Evolutionary conservation across 768 basidiomycete genomes (phyloP), one percentile per base, ranked within the genome.

Genomic region (Dentipellis sp.): DNA sequence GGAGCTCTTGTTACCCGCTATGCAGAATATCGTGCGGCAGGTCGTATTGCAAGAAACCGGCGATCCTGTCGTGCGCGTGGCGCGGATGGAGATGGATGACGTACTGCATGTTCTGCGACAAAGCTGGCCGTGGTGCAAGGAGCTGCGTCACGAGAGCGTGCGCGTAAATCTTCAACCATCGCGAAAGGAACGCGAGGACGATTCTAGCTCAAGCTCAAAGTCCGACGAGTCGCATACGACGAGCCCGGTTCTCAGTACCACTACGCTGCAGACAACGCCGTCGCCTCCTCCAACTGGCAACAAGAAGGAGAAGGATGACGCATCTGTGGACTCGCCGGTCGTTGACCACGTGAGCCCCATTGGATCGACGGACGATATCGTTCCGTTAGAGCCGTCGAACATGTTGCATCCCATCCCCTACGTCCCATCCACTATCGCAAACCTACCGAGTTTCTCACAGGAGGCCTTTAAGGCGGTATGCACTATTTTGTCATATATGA

Each of bases 181-280:
- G 48, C 29, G 59, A 17, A 59, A 63, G 40, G 65, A 68, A 55
- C 62, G 63, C 57, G 68, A 77, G 42, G 78, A 79, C 54, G 78
- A 79, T 58, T 73, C 79, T 2, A 73, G 71, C 23, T 75, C 76
- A 14, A 75, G 77, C 21, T 74, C 75, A n/a, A 74, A 74, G 50
- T 77, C 75, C 46, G 75, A 75, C 51, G 75, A 72, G 8, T 84
- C 82, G 4, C 82, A 83, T 19, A 73, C 67, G 58, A 88, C 87
- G 17, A 88, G 86, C 60, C 88, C 87, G 0, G 86, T 88, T 3
- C 65, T 88, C 23, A 87, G 85, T 11, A 84, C 85, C 1, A 79
- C 83, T 8, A 90, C 87, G 7, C 64, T 89, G 34, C 83, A 84
- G 59, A 90, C 87, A n/a, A 88, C 87, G 7, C 87, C 87, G 0